Percentiles rank a stretch among this genome's conserved stretches.
Conservation (phyloP, 352 stramenopile species). For the Thalassiosira livingstoniorum region DNA sequence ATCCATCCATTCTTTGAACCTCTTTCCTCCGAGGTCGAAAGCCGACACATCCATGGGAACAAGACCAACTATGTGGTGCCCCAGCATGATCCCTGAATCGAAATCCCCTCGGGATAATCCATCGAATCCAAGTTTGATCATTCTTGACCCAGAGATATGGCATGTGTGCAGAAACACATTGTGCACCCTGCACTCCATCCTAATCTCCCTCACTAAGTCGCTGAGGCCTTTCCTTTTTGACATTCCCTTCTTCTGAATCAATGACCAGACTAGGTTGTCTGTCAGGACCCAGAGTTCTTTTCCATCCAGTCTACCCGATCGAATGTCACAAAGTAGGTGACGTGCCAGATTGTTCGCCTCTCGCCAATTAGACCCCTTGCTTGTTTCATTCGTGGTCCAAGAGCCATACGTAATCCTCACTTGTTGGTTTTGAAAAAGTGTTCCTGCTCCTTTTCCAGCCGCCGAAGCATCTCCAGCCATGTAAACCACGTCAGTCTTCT, state of each 20-base stretch:
- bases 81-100: background rate
- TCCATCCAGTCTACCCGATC: background rate
- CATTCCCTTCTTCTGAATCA: no score
- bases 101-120: background rate
- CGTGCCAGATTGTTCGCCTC: background rate
- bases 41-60: background rate
- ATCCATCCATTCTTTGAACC: background rate
- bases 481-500: background rate
- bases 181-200: background rate
- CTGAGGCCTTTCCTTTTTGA: background rate
- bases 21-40: background rate
- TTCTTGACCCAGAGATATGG: background rate
- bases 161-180: background rate
- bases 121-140: no score
- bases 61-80: background rate
- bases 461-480: background rate
- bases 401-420: background rate
- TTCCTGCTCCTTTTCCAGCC: background rate
- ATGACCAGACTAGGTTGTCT: background rate
- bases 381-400: background rate
- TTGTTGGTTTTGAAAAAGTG: background rate
- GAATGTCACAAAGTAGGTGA: background rate
- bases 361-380: background rate
- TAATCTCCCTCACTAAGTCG: background rate
- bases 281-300: background rate